A percentile compares a stretch with the other conserved stretches of the same genome.
Evolutionary conservation across 768 basidiomycete genomes (phyloP).

Genomic region (Rhizopogon sp.): DNA sequence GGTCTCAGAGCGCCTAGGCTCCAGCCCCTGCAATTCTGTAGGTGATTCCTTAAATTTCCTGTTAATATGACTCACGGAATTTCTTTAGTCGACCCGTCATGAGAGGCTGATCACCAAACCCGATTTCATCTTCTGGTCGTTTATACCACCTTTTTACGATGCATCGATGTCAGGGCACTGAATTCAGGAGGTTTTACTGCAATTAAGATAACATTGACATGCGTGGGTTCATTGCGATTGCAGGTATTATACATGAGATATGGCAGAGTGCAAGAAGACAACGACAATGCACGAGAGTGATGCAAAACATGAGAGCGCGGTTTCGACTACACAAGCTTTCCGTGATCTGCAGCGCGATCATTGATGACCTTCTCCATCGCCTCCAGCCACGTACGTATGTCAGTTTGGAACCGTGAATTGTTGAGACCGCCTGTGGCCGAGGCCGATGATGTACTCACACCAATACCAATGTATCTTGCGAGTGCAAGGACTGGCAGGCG

Average conservation of each 20-base stretch:
- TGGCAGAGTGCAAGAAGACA: conserved; percentile 8
- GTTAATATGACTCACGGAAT: not conserved
- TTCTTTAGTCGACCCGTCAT: not conserved
- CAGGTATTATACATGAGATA: conserved; percentile 1
- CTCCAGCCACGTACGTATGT: conserved; percentile 71
- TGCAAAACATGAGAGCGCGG: not conserved
- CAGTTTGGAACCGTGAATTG: conserved; percentile 13
- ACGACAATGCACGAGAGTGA: conserved; percentile 5
- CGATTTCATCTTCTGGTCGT: not conserved
- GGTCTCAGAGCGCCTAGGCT: not conserved
- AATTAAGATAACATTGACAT: not conserved
- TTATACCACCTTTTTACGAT: not conserved
- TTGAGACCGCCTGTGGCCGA: conserved; percentile 2
- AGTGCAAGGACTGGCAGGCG: conserved; percentile 93
- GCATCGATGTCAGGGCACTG: not conserved
- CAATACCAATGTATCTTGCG: conserved; percentile 70
- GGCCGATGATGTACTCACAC: conserved; percentile 20
- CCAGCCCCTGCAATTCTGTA: conserved; percentile 1
- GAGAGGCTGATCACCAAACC: not conserved
- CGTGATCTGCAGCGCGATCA: conserved; percentile 49
- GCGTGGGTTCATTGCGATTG: not conserved
- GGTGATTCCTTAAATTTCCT: not conserved
- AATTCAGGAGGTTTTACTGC: not conserved
- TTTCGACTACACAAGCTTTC: conserved; percentile 33
- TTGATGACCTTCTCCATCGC: conserved; percentile 78